A percentile compares a stretch with the other conserved stretches of the same genome.
phyloP scores from a whole-genome alignment of 257 asterid genomes.

The Rubia yunnanensis region DNA sequence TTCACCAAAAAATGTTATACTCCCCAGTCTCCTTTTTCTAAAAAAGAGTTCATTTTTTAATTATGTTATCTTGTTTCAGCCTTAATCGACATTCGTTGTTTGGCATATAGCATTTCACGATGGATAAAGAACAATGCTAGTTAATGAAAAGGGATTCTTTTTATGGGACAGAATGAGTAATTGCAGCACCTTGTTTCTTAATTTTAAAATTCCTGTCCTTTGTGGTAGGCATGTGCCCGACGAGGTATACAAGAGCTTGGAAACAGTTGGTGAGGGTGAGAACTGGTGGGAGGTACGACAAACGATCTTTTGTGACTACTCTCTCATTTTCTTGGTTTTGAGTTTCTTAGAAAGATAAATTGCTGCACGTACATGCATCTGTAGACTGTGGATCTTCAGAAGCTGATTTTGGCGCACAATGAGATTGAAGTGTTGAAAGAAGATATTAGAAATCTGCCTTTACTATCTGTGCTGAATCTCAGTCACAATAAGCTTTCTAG shows the following conservation, averaged over 20 bases:
- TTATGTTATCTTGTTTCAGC: background rate
- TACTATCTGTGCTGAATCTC: constrained; percentile 60
- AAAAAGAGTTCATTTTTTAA: background rate
- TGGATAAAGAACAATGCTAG: background rate
- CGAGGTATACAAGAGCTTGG: constrained; percentile 75
- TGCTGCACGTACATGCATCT: constrained; percentile 8
- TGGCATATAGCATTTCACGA: background rate
- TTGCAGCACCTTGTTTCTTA: background rate
- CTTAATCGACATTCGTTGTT: background rate
- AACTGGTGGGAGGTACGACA: constrained; percentile 98
- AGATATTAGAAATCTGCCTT: constrained; percentile 67
- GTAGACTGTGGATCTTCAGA: constrained; percentile 90
- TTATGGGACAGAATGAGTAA: background rate
- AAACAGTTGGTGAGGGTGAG: constrained; percentile 72
- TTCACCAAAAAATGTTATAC: background rate
- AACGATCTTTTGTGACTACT: constrained; percentile 6
- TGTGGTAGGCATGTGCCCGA: constrained; percentile 70
- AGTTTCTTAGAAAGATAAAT: background rate
- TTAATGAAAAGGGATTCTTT: no score
- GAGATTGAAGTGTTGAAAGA: constrained; percentile 66
- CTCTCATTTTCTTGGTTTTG: background rate
- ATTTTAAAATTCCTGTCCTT: background rate
- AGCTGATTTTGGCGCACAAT: constrained; percentile 91
- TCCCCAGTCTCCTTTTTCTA: background rate
- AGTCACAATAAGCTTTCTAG: constrained; percentile 72